A percentile compares a stretch with the other conserved stretches of the same genome.
Evolutionary conservation across 2,329 filamentous ascomycete genomes (phyloP).

Genomic region (Colletotrichum sp.): DNA sequence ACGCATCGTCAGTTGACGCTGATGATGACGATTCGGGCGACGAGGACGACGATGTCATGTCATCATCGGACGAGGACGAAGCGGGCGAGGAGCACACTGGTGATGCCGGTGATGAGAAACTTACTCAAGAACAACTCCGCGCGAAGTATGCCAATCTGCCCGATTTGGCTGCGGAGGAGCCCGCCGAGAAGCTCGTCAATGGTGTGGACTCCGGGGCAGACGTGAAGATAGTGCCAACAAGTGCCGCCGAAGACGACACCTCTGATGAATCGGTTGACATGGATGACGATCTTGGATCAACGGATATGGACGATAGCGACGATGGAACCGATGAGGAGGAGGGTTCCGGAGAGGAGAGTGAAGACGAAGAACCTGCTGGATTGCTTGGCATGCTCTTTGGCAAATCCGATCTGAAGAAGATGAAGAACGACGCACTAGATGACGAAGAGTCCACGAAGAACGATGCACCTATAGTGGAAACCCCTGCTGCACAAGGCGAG

Average conservation of each 20-base stretch:
- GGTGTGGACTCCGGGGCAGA: slow-evolving; percentile 14
- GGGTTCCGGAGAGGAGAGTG: slow-evolving; percentile 29
- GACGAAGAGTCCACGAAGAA: slow-evolving; percentile 27
- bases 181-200: slow-evolving; percentile 22
- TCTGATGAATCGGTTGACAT: slow-evolving; percentile 72
- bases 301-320: slow-evolving; percentile 53
- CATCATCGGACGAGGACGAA: slow-evolving; percentile 67
- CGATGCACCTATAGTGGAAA: slow-evolving; percentile 10
- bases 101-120: slow-evolving; percentile 62
- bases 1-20: slow-evolving; percentile 44
- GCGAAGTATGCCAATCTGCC: slow-evolving; percentile 73
- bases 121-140: slow-evolving; percentile 72
- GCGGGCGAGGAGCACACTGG: slow-evolving; percentile 47
- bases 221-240: not conserved
- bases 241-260: slow-evolving; percentile 50
- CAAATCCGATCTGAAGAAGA: slow-evolving; percentile 60
- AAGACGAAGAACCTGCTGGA: slow-evolving; percentile 48
- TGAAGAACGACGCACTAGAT: slow-evolving; percentile 43
- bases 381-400: slow-evolving; percentile 64
- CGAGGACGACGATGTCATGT: slow-evolving; percentile 55
- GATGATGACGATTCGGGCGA: slow-evolving; percentile 44
- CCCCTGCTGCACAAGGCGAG: not conserved
- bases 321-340: slow-evolving; percentile 51
- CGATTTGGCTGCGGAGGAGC: slow-evolving; percentile 38
- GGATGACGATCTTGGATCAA: slow-evolving; percentile 70